Conservation (phyloP, 805 yeast species). For the Kodamaea neixiangensis region DNA sequence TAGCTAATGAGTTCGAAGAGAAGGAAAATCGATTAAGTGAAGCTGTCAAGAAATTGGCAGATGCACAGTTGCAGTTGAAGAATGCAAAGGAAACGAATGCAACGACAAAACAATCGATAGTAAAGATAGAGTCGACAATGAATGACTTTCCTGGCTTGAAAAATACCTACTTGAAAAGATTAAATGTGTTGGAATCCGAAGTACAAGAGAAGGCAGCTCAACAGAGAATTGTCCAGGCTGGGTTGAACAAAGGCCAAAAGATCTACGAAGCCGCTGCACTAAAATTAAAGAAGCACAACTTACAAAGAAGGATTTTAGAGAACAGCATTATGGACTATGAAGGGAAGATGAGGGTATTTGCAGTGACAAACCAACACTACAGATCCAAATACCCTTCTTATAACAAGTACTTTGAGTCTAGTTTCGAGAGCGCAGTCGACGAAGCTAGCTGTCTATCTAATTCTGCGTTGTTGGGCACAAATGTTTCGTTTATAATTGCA, state of each 20-base stretch:
- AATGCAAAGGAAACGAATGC: slow-evolving; percentile 10
- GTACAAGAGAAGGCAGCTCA: slow-evolving; percentile 18
- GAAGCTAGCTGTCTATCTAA: slow-evolving; percentile 26
- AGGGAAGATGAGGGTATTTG: slow-evolving; percentile 27
- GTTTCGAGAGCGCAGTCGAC: slow-evolving; percentile 16
- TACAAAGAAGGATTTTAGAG: slow-evolving; percentile 43
- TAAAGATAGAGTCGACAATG: slow-evolving; percentile 18
- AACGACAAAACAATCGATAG: slow-evolving; percentile 9
- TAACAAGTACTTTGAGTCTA: slow-evolving; percentile 18
- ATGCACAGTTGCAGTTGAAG: slow-evolving; percentile 7
- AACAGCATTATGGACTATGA: slow-evolving; percentile 46
- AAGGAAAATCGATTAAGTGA: slow-evolving; percentile 24
- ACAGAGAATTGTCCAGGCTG: slow-evolving; percentile 20
- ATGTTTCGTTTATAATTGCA: slow-evolving; percentile 20
- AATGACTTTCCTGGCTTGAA: slow-evolving; percentile 19
- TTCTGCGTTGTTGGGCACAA: slow-evolving; percentile 17
- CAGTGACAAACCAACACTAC: slow-evolving; percentile 4
- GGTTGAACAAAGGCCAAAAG: neutral
- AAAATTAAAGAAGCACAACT: neutral
- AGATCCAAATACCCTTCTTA: slow-evolving; percentile 11
- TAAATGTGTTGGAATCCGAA: slow-evolving; percentile 21
- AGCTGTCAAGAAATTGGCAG: slow-evolving; percentile 8
- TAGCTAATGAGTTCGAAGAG: slow-evolving; percentile 25
- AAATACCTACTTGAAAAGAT: slow-evolving; percentile 19
- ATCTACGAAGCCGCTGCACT: neutral